Base-by-base conservation (phyloP, 768 basidiomycete species). In the Mycena olivaceomarginata region DNA sequence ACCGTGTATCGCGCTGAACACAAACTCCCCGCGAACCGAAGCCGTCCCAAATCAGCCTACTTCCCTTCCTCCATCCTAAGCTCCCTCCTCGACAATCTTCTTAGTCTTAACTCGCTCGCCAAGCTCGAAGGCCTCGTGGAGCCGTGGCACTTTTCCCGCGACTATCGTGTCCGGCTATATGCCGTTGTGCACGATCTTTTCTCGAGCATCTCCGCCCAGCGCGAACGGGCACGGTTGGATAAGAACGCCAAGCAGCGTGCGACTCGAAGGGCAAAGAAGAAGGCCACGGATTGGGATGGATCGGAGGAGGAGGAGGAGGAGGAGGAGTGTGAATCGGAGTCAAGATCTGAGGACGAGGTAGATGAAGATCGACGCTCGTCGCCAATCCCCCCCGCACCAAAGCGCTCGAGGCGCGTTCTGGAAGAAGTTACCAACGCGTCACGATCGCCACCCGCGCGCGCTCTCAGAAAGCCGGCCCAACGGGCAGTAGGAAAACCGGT, bases 1-100 rank as follows among this genome's bases (percentile, higher is more conserved):
- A 70, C 69, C 18, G 57, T 70, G 10, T 57, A 57, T 3, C 57
- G 12, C n/a, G 69, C 69, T 2, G 57, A 70, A 18, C 69, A 57
- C 7, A 62, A 63, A 22, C 5, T 37, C 60, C 8, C 16, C 8
- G 39, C 39, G 8, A 37, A 62, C 60, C 37, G 8, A 37, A 62
- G 40, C 60, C 60, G 60, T 8, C 60, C 60, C 1, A 25, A 25
- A 25, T 25, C 25, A 25, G 25, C 25, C 25, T 25, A 25, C 25
- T 25, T 25, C 25, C 60, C 60, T 16, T 1, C 60, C 4, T 62
- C 60, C 39, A 40, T 62, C 39, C 13, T 18, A 2, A 9, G 10
- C 37, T 40, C 60, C 5, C 10, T 39, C 39, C 53, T 56, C 53
- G 53, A 56, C 9, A 22, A 16, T 2, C 53, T 56, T n/a, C n/a